A percentile compares a stretch with the other conserved stretches of the same genome.
Evolutionary conservation across 306 rosid species (phyloP).

Genomic region (Urtica urens): DNA sequence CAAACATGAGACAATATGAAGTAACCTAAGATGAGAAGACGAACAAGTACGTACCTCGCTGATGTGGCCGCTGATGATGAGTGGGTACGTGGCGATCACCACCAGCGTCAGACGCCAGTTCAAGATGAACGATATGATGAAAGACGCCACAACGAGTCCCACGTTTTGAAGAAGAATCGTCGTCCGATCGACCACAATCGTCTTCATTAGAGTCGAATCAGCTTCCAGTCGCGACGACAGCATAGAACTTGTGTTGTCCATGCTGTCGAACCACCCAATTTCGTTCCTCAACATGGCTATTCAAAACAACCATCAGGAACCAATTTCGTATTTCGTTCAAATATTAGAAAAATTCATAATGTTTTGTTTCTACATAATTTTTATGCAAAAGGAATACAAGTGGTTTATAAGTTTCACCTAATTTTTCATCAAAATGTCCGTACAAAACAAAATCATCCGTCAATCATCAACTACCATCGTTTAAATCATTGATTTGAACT

Average conservation of each 20-base stretch:
- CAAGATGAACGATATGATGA: conserved; percentile 73
- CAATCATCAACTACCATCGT: no score
- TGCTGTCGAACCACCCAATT: conserved; percentile 91
- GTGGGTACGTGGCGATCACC: conserved; percentile 82
- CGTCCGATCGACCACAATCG: conserved; percentile 79
- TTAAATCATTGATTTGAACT: no score
- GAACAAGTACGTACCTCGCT: conserved; percentile 44
- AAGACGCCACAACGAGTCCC: conserved; percentile 70
- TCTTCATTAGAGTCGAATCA: conserved; percentile 65
- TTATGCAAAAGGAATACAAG: no score
- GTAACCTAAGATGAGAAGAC: background rate
- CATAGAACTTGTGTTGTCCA: conserved; percentile 74
- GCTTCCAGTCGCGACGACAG: conserved; percentile 80
- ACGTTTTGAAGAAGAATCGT: conserved; percentile 77
- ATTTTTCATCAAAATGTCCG: no score
- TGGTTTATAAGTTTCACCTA: no score
- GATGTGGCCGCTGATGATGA: conserved; percentile 84
- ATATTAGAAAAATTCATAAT: no score
- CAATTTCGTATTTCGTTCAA: no score
- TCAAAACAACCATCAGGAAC: conserved; percentile 21
- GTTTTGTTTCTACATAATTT: no score
- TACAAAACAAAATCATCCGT: no score
- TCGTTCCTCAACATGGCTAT: conserved; percentile 89
- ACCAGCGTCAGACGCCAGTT: conserved; percentile 93
- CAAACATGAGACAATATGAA: background rate